phyloP scores from a whole-genome alignment of 2,329 filamentous ascomycete genomes.

The Diaporthe sp. region DNA sequence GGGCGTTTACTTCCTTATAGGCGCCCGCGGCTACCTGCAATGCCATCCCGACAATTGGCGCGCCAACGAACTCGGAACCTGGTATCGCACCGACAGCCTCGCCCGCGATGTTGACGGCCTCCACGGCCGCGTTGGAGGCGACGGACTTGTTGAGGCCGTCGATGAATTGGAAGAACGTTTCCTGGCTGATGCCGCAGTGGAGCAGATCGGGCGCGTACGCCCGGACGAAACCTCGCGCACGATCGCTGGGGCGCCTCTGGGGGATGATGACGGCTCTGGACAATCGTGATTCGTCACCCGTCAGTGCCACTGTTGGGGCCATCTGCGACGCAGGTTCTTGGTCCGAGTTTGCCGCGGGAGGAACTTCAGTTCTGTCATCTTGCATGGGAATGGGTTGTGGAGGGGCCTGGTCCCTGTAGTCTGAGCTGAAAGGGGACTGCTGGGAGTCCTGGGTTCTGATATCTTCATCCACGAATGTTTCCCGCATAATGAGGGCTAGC shows the following conservation, averaged over 20 bases:
- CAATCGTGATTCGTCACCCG: background rate
- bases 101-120: background rate
- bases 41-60: background rate
- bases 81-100: background rate
- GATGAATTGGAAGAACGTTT: background rate
- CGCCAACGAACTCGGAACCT: background rate
- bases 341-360: too few species aligned
- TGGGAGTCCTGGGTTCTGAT: background rate
- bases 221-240: background rate
- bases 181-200: background rate
- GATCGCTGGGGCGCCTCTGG: background rate
- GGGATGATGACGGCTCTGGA: background rate
- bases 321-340: too few species aligned
- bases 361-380: too few species aligned
- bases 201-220: background rate
- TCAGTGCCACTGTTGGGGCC: background rate
- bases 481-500: background rate
- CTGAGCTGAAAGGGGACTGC: background rate
- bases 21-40: background rate
- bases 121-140: background rate
- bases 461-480: too few species aligned
- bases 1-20: background rate
- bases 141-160: conserved; percentile 3
- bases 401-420: background rate
- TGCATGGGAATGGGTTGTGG: background rate